These are phyloP conservation scores for Viola odorata DNA, from an alignment of 345 rosid genomes.

Conservation along the genomic window DNA sequence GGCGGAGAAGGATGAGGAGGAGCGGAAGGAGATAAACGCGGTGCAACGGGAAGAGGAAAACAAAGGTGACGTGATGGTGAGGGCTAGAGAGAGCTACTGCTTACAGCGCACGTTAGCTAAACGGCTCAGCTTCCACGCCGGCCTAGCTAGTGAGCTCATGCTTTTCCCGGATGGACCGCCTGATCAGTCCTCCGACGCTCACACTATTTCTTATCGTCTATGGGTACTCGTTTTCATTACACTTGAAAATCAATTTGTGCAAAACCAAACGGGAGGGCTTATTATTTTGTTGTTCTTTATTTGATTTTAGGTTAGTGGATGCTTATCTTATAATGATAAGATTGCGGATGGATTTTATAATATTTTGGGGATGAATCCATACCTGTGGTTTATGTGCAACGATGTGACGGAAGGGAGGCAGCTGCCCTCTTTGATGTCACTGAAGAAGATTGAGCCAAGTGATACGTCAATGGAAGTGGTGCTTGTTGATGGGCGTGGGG, in stretches of 20 bases:
- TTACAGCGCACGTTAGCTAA: conserved; percentile 75
- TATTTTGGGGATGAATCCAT: conserved; percentile 89
- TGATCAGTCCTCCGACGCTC: conserved; percentile 32
- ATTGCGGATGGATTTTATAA: conserved; percentile 90
- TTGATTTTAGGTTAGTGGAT: conserved; percentile 68
- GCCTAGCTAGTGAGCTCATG: conserved; percentile 40
- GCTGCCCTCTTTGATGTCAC: conserved; percentile 66
- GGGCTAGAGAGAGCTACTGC: conserved; percentile 50
- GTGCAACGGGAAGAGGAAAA: neutral
- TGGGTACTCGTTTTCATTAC: conserved; percentile 44
- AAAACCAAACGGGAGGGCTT: neutral
- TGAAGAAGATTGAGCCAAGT: conserved; percentile 56
- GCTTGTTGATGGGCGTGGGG: conserved; percentile 65
- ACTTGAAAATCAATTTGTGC: neutral
- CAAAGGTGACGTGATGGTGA: conserved; percentile 34
- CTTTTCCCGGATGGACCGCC: conserved; percentile 28
- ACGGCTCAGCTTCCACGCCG: conserved; percentile 63
- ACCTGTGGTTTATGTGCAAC: conserved; percentile 93
- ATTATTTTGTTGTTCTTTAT: neutral
- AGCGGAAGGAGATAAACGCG: neutral
- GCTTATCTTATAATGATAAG: conserved; percentile 77
- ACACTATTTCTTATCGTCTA: conserved; percentile 72
- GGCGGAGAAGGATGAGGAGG: conserved; percentile 33
- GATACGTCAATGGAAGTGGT: conserved; percentile 84
- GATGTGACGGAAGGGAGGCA: conserved; percentile 53